Conservation (phyloP, 306 rosid species). For the Begonia peltatifolia region DNA sequence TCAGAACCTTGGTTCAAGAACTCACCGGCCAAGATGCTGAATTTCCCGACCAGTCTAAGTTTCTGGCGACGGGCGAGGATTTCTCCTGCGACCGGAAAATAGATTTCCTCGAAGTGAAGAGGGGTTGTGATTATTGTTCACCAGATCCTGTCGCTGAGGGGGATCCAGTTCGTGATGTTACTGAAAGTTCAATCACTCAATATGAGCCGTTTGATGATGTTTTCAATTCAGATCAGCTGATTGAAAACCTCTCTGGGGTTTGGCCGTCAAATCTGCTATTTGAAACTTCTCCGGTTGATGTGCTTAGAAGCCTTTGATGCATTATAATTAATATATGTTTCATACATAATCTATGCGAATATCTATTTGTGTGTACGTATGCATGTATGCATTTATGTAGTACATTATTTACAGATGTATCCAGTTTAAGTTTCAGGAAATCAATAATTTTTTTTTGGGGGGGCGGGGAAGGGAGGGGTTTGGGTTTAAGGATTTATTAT, state of each 20-base stretch:
- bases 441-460: too few species aligned
- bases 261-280: slow-evolving; percentile 21
- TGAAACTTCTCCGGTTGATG: slow-evolving; percentile 23
- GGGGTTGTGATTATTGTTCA: not conserved
- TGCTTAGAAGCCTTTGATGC: slow-evolving; percentile 12
- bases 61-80: slow-evolving; percentile 1
- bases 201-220: slow-evolving; percentile 33
- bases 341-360: too few species aligned
- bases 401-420: too few species aligned
- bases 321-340: slow-evolving; percentile 3
- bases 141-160: slow-evolving; percentile 9
- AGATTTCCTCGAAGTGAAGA: not conserved
- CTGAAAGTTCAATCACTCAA: slow-evolving; percentile 11
- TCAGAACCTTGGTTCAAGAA: slow-evolving; percentile 72
- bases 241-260: slow-evolving; percentile 32
- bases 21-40: slow-evolving; percentile 66
- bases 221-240: slow-evolving; percentile 32
- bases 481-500: too few species aligned
- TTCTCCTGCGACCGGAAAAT: too few species aligned
- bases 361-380: too few species aligned
- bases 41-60: slow-evolving; percentile 34
- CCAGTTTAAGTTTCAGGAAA: too few species aligned
- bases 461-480: too few species aligned
- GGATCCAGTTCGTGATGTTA: slow-evolving; percentile 7
- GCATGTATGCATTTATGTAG: too few species aligned